A percentile compares a stretch with the other conserved stretches of the same genome.
phyloP scores from a whole-genome alignment of 371 early-diverging fungal species.

The Circinella umbellata region DNA sequence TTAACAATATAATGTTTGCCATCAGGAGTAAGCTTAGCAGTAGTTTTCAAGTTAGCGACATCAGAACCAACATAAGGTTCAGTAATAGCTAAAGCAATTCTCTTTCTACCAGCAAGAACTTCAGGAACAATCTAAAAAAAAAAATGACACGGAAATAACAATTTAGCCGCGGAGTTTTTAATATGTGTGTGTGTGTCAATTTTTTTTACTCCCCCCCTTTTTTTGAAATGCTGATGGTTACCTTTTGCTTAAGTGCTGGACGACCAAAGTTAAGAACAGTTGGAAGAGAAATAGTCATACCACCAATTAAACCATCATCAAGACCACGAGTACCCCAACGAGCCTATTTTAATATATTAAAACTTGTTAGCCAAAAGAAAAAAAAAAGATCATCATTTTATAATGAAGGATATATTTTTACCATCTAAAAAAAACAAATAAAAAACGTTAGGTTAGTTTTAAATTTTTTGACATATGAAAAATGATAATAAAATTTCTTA shows the following conservation, averaged over 20 bases:
- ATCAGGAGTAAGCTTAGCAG: conserved; percentile 72
- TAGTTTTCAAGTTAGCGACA: conserved; percentile 75
- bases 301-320: conserved; percentile 54
- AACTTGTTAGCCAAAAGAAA: neutral
- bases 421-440: neutral
- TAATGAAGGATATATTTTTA: neutral
- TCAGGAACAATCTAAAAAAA: conserved; percentile 63
- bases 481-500: too few species aligned
- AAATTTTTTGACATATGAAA: too few species aligned
- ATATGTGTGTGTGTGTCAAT: conserved; percentile 8
- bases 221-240: too few species aligned
- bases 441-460: too few species aligned
- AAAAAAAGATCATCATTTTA: conserved; percentile 10
- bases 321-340: conserved; percentile 56
- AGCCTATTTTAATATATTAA: conserved; percentile 28
- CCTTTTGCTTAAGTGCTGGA: conserved; percentile 45
- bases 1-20: conserved; percentile 73
- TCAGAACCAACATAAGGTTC: conserved; percentile 80
- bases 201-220: conserved; percentile 55
- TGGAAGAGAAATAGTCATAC: conserved; percentile 61
- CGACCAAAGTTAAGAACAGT: conserved; percentile 61
- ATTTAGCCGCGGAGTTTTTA: neutral
- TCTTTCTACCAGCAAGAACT: conserved; percentile 73
- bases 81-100: conserved; percentile 73
- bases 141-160: neutral